Conservation (phyloP, 2,329 filamentous ascomycete species). For the Byssochlamys sp. region DNA sequence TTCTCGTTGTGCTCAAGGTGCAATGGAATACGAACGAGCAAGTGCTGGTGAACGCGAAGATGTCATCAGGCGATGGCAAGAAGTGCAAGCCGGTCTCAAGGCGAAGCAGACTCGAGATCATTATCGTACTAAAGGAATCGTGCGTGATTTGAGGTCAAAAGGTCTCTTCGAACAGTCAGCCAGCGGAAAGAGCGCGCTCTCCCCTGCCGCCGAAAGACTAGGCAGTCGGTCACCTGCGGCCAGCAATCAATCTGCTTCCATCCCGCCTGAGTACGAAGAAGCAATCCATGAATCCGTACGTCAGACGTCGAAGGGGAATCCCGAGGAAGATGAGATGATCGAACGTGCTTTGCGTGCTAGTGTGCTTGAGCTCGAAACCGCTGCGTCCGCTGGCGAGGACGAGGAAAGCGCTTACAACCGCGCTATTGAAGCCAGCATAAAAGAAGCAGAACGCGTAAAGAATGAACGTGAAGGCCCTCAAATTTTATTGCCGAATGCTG, state of each 20-base stretch:
- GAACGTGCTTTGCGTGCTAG: conserved; percentile 67
- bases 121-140: neutral
- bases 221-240: neutral
- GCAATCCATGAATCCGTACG: conserved; percentile 62
- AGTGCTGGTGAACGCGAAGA: conserved; percentile 52
- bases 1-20: conserved; percentile 65
- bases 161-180: conserved; percentile 1
- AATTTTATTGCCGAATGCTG: neutral
- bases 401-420: conserved; percentile 40
- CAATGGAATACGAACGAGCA: conserved; percentile 51
- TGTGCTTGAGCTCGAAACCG: conserved; percentile 47
- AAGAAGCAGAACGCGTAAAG: conserved; percentile 30
- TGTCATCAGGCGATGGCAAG: conserved; percentile 58
- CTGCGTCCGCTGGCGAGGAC: conserved; percentile 24
- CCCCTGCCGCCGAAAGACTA: neutral
- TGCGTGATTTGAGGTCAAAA: conserved; percentile 7
- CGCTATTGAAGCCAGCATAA: conserved; percentile 43
- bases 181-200: neutral
- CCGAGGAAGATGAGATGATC: conserved; percentile 59
- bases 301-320: conserved; percentile 60
- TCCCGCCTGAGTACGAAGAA: conserved; percentile 52
- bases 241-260: neutral
- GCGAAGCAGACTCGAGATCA: conserved; percentile 26
- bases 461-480: conserved; percentile 4
- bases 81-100: conserved; percentile 49